Conservation (phyloP, 1,139 yeast genomes). For the Sugiyamaella castrensis region DNA sequence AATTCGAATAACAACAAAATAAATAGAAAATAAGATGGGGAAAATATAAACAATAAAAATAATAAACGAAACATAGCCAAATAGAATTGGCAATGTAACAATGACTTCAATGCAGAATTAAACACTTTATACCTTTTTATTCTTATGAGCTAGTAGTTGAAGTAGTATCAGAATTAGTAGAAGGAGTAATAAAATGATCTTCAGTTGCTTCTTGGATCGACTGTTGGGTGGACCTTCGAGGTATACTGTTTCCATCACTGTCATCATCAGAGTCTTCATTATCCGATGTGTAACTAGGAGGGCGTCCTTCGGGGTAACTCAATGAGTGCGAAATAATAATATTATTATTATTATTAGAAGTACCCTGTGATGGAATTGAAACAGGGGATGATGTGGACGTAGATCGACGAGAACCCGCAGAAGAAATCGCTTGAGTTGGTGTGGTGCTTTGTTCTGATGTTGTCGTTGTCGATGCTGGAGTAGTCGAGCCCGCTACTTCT, state of each 20-base stretch:
- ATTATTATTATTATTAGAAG: not conserved
- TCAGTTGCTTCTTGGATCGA: slow-evolving; percentile 10
- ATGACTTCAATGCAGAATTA: too few relatives aligned
- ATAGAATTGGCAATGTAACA: not conserved
- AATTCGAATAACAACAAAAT: not conserved
- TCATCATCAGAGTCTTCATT: slow-evolving; percentile 20
- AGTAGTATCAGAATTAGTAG: too few relatives aligned
- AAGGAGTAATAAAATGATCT: not conserved
- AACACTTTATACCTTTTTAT: too few relatives aligned
- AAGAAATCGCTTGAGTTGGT: slow-evolving; percentile 3
- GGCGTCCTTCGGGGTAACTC: slow-evolving; percentile 21
- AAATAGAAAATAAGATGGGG: not conserved
- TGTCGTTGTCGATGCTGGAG: slow-evolving; percentile 9
- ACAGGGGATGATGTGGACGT: too few relatives aligned
- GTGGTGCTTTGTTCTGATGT: not conserved
- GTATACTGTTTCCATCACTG: slow-evolving; percentile 1
- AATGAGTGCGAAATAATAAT: not conserved
- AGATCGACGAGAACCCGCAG: not conserved
- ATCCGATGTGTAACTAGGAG: slow-evolving; percentile 31
- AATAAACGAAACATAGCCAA: not conserved
- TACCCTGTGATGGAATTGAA: too few relatives aligned
- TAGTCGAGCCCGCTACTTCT: not conserved
- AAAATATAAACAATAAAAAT: slow-evolving; percentile 1
- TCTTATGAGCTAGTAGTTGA: too few relatives aligned
- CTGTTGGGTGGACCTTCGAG: slow-evolving; percentile 10